Conservation (phyloP, 331 rosid genomes). For the Acacia concinna region DNA sequence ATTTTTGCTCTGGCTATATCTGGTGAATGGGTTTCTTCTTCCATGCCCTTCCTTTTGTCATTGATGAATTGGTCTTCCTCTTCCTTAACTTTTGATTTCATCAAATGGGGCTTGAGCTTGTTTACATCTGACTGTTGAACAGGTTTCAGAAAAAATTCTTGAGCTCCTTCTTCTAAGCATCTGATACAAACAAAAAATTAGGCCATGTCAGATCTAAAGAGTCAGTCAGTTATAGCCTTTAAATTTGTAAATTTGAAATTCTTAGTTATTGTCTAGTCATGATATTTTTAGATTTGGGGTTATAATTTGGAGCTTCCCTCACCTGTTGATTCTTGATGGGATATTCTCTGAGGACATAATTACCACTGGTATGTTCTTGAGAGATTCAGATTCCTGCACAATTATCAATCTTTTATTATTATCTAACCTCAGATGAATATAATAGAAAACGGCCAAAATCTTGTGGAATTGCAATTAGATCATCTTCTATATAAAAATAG, state of each 20-base stretch:
- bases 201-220: constrained; percentile 24
- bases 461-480: neutral
- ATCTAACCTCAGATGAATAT: neutral
- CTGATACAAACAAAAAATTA: constrained; percentile 39
- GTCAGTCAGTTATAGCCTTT: neutral
- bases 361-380: constrained; percentile 90
- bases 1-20: constrained; percentile 42
- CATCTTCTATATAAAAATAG: neutral
- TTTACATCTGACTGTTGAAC: constrained; percentile 77
- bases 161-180: constrained; percentile 95
- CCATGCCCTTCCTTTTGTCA: constrained; percentile 41
- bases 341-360: constrained; percentile 94
- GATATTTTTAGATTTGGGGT: neutral
- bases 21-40: constrained; percentile 44
- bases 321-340: constrained; percentile 87
- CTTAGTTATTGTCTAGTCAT: constrained; percentile 2
- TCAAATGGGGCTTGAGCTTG: constrained; percentile 74
- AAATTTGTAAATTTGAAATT: neutral
- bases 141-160: constrained; percentile 86
- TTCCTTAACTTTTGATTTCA: constrained; percentile 52
- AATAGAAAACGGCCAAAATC: neutral
- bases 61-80: constrained; percentile 36
- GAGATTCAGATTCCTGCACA: constrained; percentile 82
- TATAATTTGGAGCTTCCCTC: constrained; percentile 18
- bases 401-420: constrained; percentile 15